Evolutionary conservation across 1,284 basidiomycete genomes (phyloP), one percentile per base, ranked within the genome.

Genomic region (Microbotryum saponariae): DNA sequence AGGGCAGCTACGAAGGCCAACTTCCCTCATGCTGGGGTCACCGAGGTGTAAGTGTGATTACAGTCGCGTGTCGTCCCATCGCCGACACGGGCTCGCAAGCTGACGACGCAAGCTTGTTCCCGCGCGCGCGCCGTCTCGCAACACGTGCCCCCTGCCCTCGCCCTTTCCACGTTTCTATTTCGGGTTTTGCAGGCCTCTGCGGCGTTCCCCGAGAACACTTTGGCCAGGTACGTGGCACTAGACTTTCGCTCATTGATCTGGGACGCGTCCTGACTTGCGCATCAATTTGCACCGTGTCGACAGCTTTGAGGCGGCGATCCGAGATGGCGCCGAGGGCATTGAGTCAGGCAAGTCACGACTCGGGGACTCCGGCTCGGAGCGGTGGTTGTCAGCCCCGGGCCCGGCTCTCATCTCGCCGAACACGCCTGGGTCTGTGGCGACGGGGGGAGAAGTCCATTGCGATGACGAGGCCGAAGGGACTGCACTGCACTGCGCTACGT

Each of bases 281-380:
- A 78, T 88, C 58, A 42, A 16, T 42, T 6, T 42, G 16, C 37
- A 16, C 16, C 37, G 1, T 42, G 37, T 37, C 37, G 5, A 16
- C 37, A 91, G 89, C 76, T 97, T 97, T 76, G 85, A 91, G 74
- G 88, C 87, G 67, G 92, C 93, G 67, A 91, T 94, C 68, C 84
- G 84, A 54, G 91, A 93, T 76, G 93, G 92, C 62, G 88, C 91
- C 53, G 89, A 96, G 76, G 92, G 91, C 72, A 91, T 97, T 72
- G 93, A 97, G 82, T 91, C 88, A 74, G 80, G 79, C 78, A 56
- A 65, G 78, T 71, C 31, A 16, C 37, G 21, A 21, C 44, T 37
- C 21, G 51, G 31, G 31, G 45, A 14, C 37, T 47, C 33, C 23
- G 45, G 31, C 50, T 51, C 18, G 60, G 25, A 53, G 45, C n/a